A percentile compares a stretch with the other conserved stretches of the same genome.
Conservation (phyloP, 164 flowering plant genomes). For the Macadamia tetraphylla region DNA sequence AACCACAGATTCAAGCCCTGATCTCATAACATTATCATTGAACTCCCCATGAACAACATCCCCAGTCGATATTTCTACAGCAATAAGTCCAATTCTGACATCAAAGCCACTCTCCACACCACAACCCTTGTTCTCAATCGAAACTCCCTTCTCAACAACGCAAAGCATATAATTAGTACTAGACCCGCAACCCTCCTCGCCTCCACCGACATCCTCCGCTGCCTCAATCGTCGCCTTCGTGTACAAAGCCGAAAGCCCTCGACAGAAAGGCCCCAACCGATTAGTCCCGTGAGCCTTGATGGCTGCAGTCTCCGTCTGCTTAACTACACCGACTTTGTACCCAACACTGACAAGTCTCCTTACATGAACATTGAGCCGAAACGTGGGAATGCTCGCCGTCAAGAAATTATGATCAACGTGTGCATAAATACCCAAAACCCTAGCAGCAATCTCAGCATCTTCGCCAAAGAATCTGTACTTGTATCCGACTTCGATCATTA, state of each 20-base stretch:
- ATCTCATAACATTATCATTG: conserved; percentile 63
- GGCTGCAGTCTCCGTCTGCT: conserved; percentile 91
- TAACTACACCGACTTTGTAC: conserved; percentile 90
- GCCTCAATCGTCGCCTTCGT: conserved; percentile 93
- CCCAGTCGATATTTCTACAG: conserved; percentile 78
- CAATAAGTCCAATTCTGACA: conserved; percentile 71
- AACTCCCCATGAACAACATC: conserved; percentile 86
- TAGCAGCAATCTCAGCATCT: conserved; percentile 82
- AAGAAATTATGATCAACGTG: conserved; percentile 42
- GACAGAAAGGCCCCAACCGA: conserved; percentile 54
- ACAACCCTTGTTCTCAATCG: conserved; percentile 21
- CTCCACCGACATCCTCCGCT: conserved; percentile 27
- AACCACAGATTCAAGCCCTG: conserved; percentile 68
- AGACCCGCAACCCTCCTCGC: conserved; percentile 49
- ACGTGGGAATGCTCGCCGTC: conserved; percentile 90
- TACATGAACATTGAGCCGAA: conserved; percentile 73
- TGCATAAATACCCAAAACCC: conserved; percentile 70
- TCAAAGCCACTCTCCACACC: conserved; percentile 42
- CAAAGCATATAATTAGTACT: conserved; percentile 63
- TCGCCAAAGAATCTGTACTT: conserved; percentile 78
- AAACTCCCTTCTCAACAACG: conserved; percentile 56
- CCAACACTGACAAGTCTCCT: conserved; percentile 84
- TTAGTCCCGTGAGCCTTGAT: conserved; percentile 69
- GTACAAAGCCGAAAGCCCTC: conserved; percentile 89
- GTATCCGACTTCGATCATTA: conserved; percentile 96